A percentile compares a stretch with the other conserved stretches of the same genome.
These are phyloP conservation scores for Diaporthe destruens DNA, from an alignment of 2,329 filamentous ascomycete species.

Conservation along the genomic window DNA sequence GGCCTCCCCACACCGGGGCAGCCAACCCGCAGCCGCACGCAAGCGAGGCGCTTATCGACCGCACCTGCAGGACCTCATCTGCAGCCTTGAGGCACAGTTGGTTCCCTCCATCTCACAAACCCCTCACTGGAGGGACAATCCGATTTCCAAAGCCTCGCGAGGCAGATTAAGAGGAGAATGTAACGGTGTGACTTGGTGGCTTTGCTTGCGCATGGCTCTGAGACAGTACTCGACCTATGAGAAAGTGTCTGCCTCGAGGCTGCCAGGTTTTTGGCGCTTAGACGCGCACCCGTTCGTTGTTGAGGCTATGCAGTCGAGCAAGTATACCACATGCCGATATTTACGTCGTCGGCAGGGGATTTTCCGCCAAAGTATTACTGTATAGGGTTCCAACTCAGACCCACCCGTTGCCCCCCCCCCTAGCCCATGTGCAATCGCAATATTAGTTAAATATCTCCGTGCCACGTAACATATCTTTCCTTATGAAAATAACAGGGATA, in stretches of 20 bases:
- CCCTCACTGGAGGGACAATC: not conserved
- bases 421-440: not conserved
- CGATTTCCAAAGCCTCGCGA: not conserved
- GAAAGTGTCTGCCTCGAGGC: not conserved
- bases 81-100: not conserved
- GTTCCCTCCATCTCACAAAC: not conserved
- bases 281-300: not conserved
- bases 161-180: not conserved
- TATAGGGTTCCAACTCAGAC: not conserved
- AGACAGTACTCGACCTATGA: not conserved
- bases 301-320: not conserved
- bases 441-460: not conserved
- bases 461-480: too few species aligned
- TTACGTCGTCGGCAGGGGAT: not conserved
- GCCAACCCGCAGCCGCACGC: constrained; percentile 1
- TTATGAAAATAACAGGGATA: not conserved
- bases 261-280: not conserved
- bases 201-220: not conserved
- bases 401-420: not conserved
- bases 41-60: not conserved
- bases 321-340: not conserved
- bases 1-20: not conserved
- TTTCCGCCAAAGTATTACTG: not conserved
- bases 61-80: not conserved
- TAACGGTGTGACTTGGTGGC: not conserved